These are phyloP conservation scores for Podila horticola DNA, from an alignment of 192 early-diverging fungal species.

Conservation along the genomic window DNA sequence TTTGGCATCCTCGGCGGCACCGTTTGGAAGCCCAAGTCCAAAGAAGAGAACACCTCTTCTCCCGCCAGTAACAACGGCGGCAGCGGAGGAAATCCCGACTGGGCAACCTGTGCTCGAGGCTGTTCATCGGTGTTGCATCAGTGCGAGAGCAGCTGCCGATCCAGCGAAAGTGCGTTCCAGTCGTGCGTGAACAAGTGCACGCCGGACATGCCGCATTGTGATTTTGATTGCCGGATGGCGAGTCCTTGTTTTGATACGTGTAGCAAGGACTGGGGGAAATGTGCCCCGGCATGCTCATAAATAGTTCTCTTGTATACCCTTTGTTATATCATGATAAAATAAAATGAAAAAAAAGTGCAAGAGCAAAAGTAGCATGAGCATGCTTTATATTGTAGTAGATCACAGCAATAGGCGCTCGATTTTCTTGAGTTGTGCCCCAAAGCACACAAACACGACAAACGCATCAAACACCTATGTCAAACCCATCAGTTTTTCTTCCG, in stretches of 20 bases:
- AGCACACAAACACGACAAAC: no score
- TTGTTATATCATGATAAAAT: background rate
- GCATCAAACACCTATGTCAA: no score
- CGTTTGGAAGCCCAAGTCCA: background rate
- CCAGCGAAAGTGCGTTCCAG: background rate
- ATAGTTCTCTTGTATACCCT: background rate
- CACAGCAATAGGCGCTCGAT: no score
- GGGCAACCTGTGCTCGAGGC: background rate
- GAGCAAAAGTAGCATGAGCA: no score
- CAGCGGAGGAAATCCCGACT: background rate
- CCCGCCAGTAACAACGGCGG: background rate
- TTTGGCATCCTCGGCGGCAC: background rate
- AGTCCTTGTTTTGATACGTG: background rate
- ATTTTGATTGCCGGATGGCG: background rate
- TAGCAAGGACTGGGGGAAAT: background rate
- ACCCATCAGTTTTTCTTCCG: no score
- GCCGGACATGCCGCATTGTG: background rate
- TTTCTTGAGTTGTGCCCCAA: no score
- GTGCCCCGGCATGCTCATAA: background rate
- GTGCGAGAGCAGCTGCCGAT: background rate
- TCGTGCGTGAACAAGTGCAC: background rate
- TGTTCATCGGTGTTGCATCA: background rate
- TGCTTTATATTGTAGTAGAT: no score
- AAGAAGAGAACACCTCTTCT: background rate
- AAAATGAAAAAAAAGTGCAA: no score